Base-by-base conservation (phyloP, 352 stramenopile genomes). In the Globisporangium solare region DNA sequence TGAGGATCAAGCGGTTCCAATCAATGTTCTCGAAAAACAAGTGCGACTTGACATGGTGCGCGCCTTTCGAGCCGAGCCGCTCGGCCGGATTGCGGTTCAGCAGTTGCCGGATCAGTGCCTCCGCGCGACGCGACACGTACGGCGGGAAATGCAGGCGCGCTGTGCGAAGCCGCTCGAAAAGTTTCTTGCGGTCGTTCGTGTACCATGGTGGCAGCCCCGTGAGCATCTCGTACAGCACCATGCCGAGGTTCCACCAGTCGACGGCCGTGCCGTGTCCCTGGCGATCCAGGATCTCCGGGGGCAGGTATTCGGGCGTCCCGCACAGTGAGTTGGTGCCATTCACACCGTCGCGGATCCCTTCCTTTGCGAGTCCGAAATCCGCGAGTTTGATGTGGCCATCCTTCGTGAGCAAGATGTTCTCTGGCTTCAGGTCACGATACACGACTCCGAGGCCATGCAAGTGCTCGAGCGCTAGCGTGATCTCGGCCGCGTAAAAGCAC, bases 211-310 rank as follows among this genome's bases (percentile, higher is more conserved):
- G 86, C 11, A 95, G 47, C 1, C 86, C 86, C 35, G 82, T 92
- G 6, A 92, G 71, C 82, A 92, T 92, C 51, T 92, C 82, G 54
- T 89, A 92, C 27, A 92, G 21, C 21, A 92, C 76, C 80, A 89
- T 89, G 51, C 80, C 83, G 8, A 95, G 54, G 47, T 89, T 92
- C 92, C 92, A 98, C 92, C 92, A 98, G 60, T 98, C 92, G 27
- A 98, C 89, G 18, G 90, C 88, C 27, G 89, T 97, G 46, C 92
- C 91, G 61, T 98, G 76, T 2, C 81, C 82, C 13, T 85, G 53
- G 12, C 79, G 78, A 53, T 92, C 75, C 2, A 92, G 62, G 31
- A 96, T 90, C 70, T 96, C 88, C 1, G 88, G 88, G 18, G 87
- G 84, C 17, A 96, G 68, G 63, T 96, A 96, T 61, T 96, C 88